Conservation (phyloP, 768 basidiomycete genomes). For the Ramaria sp. region DNA sequence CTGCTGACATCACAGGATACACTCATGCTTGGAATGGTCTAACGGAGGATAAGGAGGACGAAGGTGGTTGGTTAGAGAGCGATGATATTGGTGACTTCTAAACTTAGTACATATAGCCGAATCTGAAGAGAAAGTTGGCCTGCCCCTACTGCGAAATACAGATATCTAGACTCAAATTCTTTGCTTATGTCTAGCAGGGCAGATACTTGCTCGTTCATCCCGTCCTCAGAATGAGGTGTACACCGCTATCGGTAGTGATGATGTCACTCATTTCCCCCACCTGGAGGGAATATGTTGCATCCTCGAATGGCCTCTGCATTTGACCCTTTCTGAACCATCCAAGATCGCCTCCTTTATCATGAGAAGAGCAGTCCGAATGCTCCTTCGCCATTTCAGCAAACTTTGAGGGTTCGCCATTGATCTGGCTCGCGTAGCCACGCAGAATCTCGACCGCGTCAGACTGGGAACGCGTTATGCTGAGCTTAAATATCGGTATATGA, state of each 20-base stretch:
- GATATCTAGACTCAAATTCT: not conserved
- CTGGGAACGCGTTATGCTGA: conserved; percentile 74
- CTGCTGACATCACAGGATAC: conserved; percentile 14
- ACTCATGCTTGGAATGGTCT: not conserved
- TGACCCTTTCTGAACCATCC: conserved; percentile 75
- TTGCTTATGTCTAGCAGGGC: too few species aligned
- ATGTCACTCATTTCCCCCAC: conserved; percentile 73
- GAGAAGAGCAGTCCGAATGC: conserved; percentile 88
- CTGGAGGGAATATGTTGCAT: conserved; percentile 63
- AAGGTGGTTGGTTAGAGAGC: conserved; percentile 21
- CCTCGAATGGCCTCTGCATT: conserved; percentile 98
- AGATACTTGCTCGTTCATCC: conserved; percentile 31
- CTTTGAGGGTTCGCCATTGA: conserved; percentile 43
- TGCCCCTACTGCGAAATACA: not conserved
- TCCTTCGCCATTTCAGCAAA: conserved; percentile 67
- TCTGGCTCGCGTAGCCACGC: conserved; percentile 47
- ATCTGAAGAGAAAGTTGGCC: too few species aligned
- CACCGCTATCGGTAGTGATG: conserved; percentile 87
- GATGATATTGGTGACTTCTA: conserved; percentile 28
- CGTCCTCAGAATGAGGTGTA: conserved; percentile 87
- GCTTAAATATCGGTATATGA: conserved; percentile 24
- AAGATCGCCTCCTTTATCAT: conserved; percentile 74
- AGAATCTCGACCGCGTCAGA: conserved; percentile 85
- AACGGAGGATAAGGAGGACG: conserved; percentile 17
- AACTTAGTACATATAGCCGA: not conserved